Percentiles rank a stretch among this genome's conserved stretches.
These are phyloP conservation scores for Ceratobasidium sp. DNA, from an alignment of 1,284 basidiomycete species.

Conservation along the genomic window DNA sequence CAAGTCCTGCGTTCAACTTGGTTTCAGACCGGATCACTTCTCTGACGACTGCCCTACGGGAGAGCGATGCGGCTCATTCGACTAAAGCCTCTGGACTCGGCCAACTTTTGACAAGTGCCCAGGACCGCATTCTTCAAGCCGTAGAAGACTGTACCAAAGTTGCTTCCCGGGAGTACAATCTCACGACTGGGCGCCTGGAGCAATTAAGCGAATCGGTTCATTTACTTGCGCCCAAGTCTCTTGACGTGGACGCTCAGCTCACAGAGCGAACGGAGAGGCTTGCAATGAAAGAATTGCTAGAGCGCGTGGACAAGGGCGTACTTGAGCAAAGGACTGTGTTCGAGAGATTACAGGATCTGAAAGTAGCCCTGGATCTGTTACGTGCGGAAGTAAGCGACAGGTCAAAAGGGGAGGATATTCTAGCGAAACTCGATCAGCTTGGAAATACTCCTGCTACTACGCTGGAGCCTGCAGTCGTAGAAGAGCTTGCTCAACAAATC, in stretches of 20 bases:
- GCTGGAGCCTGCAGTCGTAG: not conserved
- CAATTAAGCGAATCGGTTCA: not conserved
- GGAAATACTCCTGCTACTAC: not conserved
- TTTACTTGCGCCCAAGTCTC: not conserved
- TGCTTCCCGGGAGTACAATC: not conserved
- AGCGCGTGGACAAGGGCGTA: not conserved
- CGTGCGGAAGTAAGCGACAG: slow-evolving; percentile 45
- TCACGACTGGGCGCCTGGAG: not conserved
- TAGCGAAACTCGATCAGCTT: slow-evolving; percentile 19
- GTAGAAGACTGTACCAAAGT: slow-evolving; percentile 2
- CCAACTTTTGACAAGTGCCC: slow-evolving; percentile 17
- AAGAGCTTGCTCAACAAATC: slow-evolving; percentile 15
- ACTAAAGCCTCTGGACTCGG: slow-evolving; percentile 34
- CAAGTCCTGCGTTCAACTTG: not conserved
- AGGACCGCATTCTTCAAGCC: slow-evolving; percentile 21
- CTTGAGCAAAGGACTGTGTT: not conserved
- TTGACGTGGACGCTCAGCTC: not conserved
- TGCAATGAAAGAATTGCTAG: not conserved
- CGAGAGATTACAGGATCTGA: slow-evolving; percentile 32
- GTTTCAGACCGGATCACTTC: not conserved
- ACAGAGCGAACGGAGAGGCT: not conserved
- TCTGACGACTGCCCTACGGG: not conserved
- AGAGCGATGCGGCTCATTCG: slow-evolving; percentile 28
- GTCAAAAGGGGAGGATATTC: not conserved
- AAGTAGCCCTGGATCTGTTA: slow-evolving; percentile 47